A percentile compares a stretch with the other conserved stretches of the same genome.
These are phyloP conservation scores for Verbascum thapsus DNA, from an alignment of 257 asterid species.

Conservation along the genomic window DNA sequence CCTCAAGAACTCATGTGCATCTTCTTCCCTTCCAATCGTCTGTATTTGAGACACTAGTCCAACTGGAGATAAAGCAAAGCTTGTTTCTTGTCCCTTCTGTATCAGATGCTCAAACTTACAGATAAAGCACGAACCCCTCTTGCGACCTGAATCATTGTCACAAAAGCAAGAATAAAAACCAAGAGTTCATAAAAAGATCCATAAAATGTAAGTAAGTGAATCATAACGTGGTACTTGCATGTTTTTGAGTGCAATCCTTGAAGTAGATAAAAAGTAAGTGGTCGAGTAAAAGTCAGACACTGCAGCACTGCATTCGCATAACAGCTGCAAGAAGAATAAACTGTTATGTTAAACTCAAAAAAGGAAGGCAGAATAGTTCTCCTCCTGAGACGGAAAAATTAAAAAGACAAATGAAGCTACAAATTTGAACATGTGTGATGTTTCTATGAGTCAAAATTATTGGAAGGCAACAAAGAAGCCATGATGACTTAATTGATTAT, in stretches of 20 bases:
- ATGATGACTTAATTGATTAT: background rate
- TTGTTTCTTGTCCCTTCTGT: constrained; percentile 44
- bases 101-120: constrained; percentile 59
- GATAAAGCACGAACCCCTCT: constrained; percentile 55
- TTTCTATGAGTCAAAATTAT: constrained; percentile 9
- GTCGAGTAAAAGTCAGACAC: constrained; percentile 61
- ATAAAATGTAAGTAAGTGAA: too few relatives aligned
- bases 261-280: constrained; percentile 54
- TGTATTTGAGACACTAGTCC: constrained; percentile 59
- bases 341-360: constrained; percentile 17
- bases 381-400: background rate
- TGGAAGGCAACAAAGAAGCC: background rate
- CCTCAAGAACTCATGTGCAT: constrained; percentile 76
- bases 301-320: constrained; percentile 75
- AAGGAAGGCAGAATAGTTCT: constrained; percentile 17
- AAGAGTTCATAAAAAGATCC: too few relatives aligned
- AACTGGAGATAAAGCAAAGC: constrained; percentile 51
- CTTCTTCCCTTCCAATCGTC: constrained; percentile 64
- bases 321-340: constrained; percentile 50
- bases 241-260: constrained; percentile 59
- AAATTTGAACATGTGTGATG: constrained; percentile 3
- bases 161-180: constrained; percentile 15
- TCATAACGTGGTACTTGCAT: constrained; percentile 51
- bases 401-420: background rate
- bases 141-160: constrained; percentile 43